Percentiles rank a stretch among this genome's conserved stretches.
These are phyloP conservation scores for Hortaea werneckii DNA, from an alignment of 2,329 filamentous ascomycete genomes.

Conservation along the genomic window DNA sequence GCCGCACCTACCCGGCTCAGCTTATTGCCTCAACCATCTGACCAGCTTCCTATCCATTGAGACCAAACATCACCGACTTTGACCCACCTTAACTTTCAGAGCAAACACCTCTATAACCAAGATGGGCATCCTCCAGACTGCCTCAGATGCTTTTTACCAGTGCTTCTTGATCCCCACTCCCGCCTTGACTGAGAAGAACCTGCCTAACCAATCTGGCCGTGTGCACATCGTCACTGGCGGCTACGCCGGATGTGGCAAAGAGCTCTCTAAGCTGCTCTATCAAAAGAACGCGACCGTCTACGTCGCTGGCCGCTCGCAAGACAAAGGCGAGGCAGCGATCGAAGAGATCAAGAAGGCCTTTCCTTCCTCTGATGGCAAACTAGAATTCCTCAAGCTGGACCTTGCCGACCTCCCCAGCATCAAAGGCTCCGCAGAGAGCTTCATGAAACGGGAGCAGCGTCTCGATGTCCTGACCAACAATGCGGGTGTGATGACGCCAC, in stretches of 20 bases:
- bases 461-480: constrained; percentile 36
- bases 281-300: constrained; percentile 46
- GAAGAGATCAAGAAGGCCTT: constrained; percentile 29
- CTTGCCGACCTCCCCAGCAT: constrained; percentile 26
- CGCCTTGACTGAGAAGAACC: constrained; percentile 32
- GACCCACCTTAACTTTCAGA: too few relatives aligned
- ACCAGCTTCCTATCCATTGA: too few relatives aligned
- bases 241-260: constrained; percentile 40
- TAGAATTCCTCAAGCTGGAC: constrained; percentile 40
- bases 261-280: constrained; percentile 46
- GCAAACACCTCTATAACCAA: too few relatives aligned
- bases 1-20: too few relatives aligned
- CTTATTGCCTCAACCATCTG: too few relatives aligned
- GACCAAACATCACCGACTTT: too few relatives aligned
- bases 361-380: constrained; percentile 29
- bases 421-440: constrained; percentile 26
- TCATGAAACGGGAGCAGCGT: constrained; percentile 25
- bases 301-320: constrained; percentile 39
- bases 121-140: neutral
- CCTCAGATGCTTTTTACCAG: constrained; percentile 11
- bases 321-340: constrained; percentile 40
- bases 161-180: constrained; percentile 25
- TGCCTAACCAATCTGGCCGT: constrained; percentile 33
- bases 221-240: constrained; percentile 46
- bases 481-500: constrained; percentile 23